Evolutionary conservation across 148 eudicot genomes (phyloP).

Genomic region (Amaranthus hypochondriacus): DNA sequence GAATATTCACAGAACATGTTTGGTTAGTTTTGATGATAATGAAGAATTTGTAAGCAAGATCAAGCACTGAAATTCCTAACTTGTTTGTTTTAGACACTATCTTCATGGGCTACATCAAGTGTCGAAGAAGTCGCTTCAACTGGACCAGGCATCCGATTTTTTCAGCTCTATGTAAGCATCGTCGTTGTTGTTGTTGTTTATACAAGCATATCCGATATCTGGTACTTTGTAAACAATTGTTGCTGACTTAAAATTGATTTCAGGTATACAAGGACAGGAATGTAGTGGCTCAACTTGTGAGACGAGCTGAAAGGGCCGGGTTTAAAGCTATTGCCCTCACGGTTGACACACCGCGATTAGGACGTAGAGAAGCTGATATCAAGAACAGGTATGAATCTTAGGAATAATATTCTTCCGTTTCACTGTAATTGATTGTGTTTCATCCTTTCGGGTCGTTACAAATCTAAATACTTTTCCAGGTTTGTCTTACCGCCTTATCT

Average conservation of each 20-base stretch:
- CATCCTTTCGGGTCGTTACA: too few relatives aligned
- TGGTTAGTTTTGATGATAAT: background rate
- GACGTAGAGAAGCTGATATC: constrained; percentile 95
- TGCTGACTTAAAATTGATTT: background rate
- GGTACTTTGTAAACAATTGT: too few relatives aligned
- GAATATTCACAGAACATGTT: background rate
- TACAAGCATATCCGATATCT: too few relatives aligned
- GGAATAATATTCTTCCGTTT: background rate
- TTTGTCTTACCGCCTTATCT: constrained; percentile 75
- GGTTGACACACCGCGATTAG: constrained; percentile 94
- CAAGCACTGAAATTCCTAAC: background rate
- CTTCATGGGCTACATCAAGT: constrained; percentile 98
- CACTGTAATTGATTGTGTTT: too few relatives aligned
- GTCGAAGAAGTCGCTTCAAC: constrained; percentile 99
- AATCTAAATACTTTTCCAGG: constrained; percentile 32
- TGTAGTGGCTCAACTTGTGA: constrained; percentile 95
- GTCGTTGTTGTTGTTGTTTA: too few relatives aligned
- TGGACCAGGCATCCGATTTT: constrained; percentile 97
- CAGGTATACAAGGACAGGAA: constrained; percentile 96
- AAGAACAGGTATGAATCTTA: constrained; percentile 62
- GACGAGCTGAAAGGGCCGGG: constrained; percentile 96
- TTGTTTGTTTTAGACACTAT: constrained; percentile 54
- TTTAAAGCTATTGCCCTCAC: constrained; percentile 98
- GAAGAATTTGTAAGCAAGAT: background rate
- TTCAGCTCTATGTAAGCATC: constrained; percentile 90